Percentiles rank a stretch among this genome's conserved stretches.
Conservation (phyloP, 805 yeast species). For the Torulaspora gathmanii region DNA sequence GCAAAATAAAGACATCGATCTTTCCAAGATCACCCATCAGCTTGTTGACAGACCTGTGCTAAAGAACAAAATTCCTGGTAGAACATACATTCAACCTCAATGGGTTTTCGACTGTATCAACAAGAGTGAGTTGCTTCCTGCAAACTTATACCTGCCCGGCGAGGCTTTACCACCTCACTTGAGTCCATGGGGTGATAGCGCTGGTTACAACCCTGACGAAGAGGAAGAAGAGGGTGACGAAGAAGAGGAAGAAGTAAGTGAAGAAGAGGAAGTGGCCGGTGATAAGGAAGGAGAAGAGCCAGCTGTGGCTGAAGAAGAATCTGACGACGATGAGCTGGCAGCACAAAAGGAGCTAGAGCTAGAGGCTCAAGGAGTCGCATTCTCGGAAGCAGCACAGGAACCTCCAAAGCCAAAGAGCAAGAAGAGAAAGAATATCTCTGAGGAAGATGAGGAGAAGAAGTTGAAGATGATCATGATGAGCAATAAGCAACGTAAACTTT, state of each 20-base stretch:
- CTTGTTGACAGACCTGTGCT: conserved; percentile 89
- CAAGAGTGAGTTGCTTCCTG: conserved; percentile 68
- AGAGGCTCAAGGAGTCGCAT: conserved; percentile 85
- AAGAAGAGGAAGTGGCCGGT: conserved; percentile 49
- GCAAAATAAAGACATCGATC: conserved; percentile 45
- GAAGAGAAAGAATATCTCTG: conserved; percentile 40
- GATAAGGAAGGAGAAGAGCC: conserved; percentile 32
- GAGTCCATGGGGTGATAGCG: conserved; percentile 98
- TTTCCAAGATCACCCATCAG: conserved; percentile 81
- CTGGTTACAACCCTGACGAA: conserved; percentile 79
- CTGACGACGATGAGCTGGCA: conserved; percentile 49
- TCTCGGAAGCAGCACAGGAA: conserved; percentile 49
- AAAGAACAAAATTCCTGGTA: conserved; percentile 71
- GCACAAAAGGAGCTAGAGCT: conserved; percentile 81
- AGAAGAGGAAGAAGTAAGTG: conserved; percentile 44
- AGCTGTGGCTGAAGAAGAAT: conserved; percentile 45
- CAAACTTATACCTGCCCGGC: conserved; percentile 84
- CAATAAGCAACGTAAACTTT: conserved; percentile 88
- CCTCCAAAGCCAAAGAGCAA: conserved; percentile 36
- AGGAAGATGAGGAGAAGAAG: conserved; percentile 74
- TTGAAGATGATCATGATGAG: conserved; percentile 96
- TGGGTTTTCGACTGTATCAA: conserved; percentile 94
- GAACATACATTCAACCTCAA: conserved; percentile 95
- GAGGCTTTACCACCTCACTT: conserved; percentile 94
- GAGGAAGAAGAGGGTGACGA: conserved; percentile 41